phyloP scores from a whole-genome alignment of 768 basidiomycete species.

The Boletus barrowsii region DNA sequence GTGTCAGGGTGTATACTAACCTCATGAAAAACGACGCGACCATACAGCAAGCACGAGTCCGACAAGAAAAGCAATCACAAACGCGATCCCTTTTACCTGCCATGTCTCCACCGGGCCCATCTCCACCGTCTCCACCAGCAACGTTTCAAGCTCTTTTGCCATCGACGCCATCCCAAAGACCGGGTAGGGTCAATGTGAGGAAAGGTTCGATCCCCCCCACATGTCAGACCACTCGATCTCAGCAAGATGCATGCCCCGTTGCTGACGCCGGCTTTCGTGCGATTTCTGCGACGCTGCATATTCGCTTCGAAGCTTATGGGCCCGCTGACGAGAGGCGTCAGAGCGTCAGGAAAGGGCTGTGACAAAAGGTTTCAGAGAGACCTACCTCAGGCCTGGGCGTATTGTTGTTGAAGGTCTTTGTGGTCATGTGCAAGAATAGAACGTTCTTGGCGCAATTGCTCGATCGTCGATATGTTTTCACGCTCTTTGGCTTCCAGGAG shows the following conservation, averaged over 20 bases:
- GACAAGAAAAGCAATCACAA: slow-evolving; percentile 18
- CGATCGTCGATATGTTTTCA: slow-evolving; percentile 68
- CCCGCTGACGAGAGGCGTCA: slow-evolving; percentile 38
- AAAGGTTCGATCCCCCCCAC: too few relatives aligned
- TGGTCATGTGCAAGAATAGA: slow-evolving; percentile 66
- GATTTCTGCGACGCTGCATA: slow-evolving; percentile 58
- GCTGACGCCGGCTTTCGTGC: slow-evolving; percentile 69
- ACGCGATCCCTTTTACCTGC: slow-evolving; percentile 16
- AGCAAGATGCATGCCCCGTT: slow-evolving; percentile 65
- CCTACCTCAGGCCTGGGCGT: slow-evolving; percentile 65
- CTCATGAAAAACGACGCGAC: slow-evolving; percentile 12
- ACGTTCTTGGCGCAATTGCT: slow-evolving; percentile 75
- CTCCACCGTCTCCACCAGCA: slow-evolving; percentile 50
- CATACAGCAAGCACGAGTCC: slow-evolving; percentile 23
- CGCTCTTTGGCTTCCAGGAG: slow-evolving; percentile 62
- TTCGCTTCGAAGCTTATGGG: slow-evolving; percentile 60
- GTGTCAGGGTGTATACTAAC: background rate
- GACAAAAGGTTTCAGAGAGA: background rate
- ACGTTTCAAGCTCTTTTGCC: slow-evolving; percentile 55
- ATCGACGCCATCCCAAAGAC: slow-evolving; percentile 79
- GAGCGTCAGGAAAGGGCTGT: background rate
- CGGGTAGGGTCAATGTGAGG: too few relatives aligned
- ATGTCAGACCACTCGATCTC: too few relatives aligned
- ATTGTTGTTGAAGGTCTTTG: slow-evolving; percentile 67
- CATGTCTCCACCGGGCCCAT: slow-evolving; percentile 45